Percentiles rank a stretch among this genome's conserved stretches.
Evolutionary conservation across 2,329 filamentous ascomycete genomes (phyloP).

Genomic region (Epichloe scottii): DNA sequence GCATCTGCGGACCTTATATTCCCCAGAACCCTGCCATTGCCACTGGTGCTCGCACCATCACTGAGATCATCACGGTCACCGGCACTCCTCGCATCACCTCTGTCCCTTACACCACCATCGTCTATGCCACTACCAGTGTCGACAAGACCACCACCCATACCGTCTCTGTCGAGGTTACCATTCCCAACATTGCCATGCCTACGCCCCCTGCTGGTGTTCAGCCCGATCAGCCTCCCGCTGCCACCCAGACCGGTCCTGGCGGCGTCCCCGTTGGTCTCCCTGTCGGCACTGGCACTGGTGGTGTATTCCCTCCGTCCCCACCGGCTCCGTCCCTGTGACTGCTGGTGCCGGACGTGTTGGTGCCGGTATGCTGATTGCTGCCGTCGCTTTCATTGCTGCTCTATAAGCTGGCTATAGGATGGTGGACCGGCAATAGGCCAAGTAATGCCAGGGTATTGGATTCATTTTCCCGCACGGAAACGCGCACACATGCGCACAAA

Average conservation of each 20-base stretch:
- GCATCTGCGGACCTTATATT: slow-evolving; percentile 72
- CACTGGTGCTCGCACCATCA: slow-evolving; percentile 56
- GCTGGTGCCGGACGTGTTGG: slow-evolving; percentile 27
- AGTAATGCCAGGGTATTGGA: too few species aligned
- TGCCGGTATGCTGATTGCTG: slow-evolving; percentile 31
- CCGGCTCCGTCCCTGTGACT: slow-evolving; percentile 22
- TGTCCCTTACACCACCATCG: slow-evolving; percentile 38
- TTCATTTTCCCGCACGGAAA: neutral
- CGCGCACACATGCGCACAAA: neutral
- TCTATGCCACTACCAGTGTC: slow-evolving; percentile 33
- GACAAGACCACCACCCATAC: slow-evolving; percentile 35
- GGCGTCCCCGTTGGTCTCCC: slow-evolving; percentile 7
- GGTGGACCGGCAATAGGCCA: too few species aligned
- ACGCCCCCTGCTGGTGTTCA: slow-evolving; percentile 16
- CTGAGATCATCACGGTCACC: slow-evolving; percentile 45
- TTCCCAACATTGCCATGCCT: slow-evolving; percentile 41
- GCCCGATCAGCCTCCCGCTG: slow-evolving; percentile 9
- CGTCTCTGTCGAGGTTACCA: slow-evolving; percentile 38
- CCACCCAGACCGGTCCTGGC: neutral
- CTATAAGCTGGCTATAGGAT: slow-evolving; percentile 26
- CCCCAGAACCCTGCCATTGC: slow-evolving; percentile 73
- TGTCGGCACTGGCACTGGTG: slow-evolving; percentile 21
- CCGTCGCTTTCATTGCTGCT: slow-evolving; percentile 31
- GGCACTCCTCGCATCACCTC: slow-evolving; percentile 37
- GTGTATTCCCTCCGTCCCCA: slow-evolving; percentile 20